These are phyloP conservation scores for Colletotrichum sp. DNA, from an alignment of 2,329 filamentous ascomycete species.

Conservation along the genomic window DNA sequence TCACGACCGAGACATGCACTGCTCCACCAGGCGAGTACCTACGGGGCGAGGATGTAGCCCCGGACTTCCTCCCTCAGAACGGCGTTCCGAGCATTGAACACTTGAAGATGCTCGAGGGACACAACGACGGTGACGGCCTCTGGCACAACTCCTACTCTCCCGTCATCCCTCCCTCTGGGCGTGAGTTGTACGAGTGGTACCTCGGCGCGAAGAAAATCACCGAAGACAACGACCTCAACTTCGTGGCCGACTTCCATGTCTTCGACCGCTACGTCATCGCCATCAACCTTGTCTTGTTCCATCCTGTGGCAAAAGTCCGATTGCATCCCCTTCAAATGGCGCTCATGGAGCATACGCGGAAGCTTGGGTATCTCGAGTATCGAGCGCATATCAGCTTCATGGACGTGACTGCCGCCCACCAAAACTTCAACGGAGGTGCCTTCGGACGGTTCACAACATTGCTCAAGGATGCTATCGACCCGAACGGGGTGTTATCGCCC, in stretches of 20 bases:
- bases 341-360: slow-evolving; percentile 23
- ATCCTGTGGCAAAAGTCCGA: not conserved
- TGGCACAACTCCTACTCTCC: not conserved
- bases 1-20: not conserved
- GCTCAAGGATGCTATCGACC: slow-evolving; percentile 42
- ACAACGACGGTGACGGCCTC: not conserved
- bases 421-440: slow-evolving; percentile 41
- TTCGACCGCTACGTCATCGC: slow-evolving; percentile 15
- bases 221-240: not conserved
- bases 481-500: slow-evolving; percentile 40
- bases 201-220: not conserved
- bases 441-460: slow-evolving; percentile 43
- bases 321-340: not conserved
- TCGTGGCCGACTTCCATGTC: slow-evolving; percentile 21
- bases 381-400: slow-evolving; percentile 19
- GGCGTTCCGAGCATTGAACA: not conserved
- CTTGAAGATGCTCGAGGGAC: not conserved
- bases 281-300: slow-evolving; percentile 8
- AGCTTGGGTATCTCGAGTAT: not conserved
- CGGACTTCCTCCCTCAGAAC: slow-evolving; percentile 8
- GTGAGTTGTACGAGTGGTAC: not conserved
- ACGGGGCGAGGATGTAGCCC: not conserved
- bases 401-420: slow-evolving; percentile 39
- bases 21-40: not conserved
- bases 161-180: not conserved